Evolutionary conservation across 1,284 basidiomycete species (phyloP).

Genomic region (Sanghuangporus sanghuang): DNA sequence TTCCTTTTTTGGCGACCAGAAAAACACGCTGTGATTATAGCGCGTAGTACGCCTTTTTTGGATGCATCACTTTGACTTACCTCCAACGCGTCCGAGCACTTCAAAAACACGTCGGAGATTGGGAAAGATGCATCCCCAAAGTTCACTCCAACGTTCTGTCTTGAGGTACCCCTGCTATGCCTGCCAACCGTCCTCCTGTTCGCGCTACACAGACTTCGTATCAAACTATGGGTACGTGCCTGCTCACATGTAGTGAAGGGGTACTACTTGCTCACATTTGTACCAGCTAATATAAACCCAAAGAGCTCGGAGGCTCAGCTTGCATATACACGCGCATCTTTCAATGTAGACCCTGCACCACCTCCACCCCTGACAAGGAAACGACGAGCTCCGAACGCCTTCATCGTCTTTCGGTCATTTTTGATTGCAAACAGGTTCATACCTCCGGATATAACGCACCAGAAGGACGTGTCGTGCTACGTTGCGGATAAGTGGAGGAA

Average conservation of each 20-base stretch:
- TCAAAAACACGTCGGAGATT: neutral
- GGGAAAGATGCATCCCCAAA: conserved; percentile 1
- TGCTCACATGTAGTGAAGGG: neutral
- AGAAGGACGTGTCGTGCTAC: conserved; percentile 3
- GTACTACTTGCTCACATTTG: neutral
- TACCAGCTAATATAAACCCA: neutral
- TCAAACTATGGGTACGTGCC: neutral
- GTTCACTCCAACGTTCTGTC: neutral
- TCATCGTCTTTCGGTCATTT: conserved; percentile 8
- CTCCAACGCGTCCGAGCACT: neutral
- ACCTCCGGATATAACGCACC: neutral
- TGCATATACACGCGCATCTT: neutral
- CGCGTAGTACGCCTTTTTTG: conserved; percentile 8
- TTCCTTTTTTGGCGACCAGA: neutral
- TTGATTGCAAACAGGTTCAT: neutral
- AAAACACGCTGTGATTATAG: conserved; percentile 5
- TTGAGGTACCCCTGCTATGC: neutral
- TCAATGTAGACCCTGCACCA: neutral
- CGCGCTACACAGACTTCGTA: neutral
- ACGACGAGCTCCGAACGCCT: conserved; percentile 1
- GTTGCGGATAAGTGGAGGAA: conserved; percentile 1
- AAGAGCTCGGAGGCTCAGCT: neutral
- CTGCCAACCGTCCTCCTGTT: neutral
- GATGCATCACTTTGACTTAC: neutral
- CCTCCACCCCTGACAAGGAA: neutral